Evolutionary conservation across 768 basidiomycete species (phyloP), one percentile per base, ranked within the genome.

Genomic region (Rubroboletus satanas): DNA sequence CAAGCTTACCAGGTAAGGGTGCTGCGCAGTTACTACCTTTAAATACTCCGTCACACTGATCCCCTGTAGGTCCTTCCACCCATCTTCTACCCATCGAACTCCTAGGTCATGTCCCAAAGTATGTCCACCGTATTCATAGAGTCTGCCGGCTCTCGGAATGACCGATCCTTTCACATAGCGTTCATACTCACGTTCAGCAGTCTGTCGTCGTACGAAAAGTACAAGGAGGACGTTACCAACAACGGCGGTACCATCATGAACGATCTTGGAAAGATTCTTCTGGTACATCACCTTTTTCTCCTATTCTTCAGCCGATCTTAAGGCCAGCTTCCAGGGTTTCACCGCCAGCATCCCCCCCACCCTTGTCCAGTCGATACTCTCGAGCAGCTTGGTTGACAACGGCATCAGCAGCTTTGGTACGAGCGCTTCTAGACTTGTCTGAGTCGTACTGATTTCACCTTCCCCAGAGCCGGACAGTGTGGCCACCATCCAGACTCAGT

Each of bases 81-180:
- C 28, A 18, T 49, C 54, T 32, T 11, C 46, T 18, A 10, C 23
- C 23, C 49, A 39, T 29, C 49, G 29, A 39, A 52, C 32, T 44
- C n/a, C 28, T 14, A 48, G 15, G 15, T 15, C 52, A 67, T 67
- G 65, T 36, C 65, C 17, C 10, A 62, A 48, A 54, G 65, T 67
- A 47, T 17, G 65, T 59, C 12, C 42, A 7, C 17, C 7, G 1
- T 31, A 5, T 14, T 28, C 15, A 42, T 5, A 11, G 11, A 43
- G 7, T 29, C 33, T 9, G 39, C 18, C 18, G 32, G 15, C 36
- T 38, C 32, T 38, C 15, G 26, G 26, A 26, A 15, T 7, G 32
- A 50, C 1, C 14, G 44, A 50, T 45, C 21, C 5, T 28, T 28
- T 14, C 11, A 5, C 11, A 26, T 7, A 68, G 66, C 12, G 1